phyloP scores from a whole-genome alignment of 1,139 yeast species.

The Magnusiomyces suaveolens region DNA sequence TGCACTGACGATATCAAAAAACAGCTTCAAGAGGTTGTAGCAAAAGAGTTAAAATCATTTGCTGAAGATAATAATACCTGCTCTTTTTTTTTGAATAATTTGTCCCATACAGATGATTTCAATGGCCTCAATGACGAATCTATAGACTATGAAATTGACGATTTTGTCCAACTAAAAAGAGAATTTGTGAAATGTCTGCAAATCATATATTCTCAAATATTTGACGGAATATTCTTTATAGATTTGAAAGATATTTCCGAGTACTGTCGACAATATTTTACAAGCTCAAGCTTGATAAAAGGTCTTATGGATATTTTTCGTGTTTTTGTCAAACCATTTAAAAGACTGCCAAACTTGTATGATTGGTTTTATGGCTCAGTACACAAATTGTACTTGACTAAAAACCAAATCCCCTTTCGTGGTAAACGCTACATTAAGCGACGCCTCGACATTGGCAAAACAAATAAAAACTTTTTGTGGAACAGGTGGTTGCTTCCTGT shows the following conservation, averaged over 20 bases:
- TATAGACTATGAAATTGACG: neutral
- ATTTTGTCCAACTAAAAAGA: neutral
- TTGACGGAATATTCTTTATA: neutral
- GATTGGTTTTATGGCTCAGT: neutral
- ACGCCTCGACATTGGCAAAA: neutral
- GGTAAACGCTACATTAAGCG: neutral
- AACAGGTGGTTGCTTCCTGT: neutral
- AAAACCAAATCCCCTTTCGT: neutral
- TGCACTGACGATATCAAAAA: neutral
- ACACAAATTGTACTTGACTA: neutral
- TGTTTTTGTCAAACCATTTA: neutral
- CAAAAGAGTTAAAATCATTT: neutral
- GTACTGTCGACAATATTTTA: neutral
- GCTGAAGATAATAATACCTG: neutral
- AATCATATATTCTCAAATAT: neutral
- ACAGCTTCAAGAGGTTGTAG: neutral
- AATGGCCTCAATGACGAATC: neutral
- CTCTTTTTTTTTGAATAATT: neutral
- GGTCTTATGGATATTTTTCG: neutral
- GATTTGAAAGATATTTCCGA: neutral
- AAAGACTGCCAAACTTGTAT: neutral
- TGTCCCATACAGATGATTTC: neutral
- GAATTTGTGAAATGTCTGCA: neutral
- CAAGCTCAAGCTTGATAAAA: neutral
- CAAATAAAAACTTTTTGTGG: neutral